Conservation (phyloP, 495 filamentous ascomycete species). For the Hyphodiscus hymeniophilus region DNA sequence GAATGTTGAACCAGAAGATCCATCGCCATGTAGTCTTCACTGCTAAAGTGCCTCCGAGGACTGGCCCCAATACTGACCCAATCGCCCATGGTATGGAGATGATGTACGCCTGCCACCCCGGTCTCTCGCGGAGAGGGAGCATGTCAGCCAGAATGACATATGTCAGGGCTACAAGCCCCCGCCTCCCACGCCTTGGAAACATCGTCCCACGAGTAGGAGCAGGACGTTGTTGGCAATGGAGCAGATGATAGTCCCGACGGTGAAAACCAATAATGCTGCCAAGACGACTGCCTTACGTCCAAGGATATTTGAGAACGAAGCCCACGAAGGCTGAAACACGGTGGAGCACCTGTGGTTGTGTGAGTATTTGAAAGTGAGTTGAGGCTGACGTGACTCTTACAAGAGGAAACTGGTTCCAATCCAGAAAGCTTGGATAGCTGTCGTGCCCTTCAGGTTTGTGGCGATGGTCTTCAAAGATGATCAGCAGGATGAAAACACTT, state of each 20-base stretch:
- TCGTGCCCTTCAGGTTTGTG: conserved; percentile 33
- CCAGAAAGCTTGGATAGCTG: conserved; percentile 53
- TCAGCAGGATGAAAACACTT: background rate
- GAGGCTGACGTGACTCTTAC: conserved; percentile 24
- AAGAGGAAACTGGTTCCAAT: conserved; percentile 38
- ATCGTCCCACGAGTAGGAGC: conserved; percentile 36
- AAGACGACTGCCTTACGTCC: conserved; percentile 37
- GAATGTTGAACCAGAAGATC: conserved; percentile 41
- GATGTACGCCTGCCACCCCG: conserved; percentile 30
- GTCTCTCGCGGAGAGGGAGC: conserved; percentile 41
- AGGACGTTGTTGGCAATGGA: conserved; percentile 48
- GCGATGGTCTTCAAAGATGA: conserved; percentile 19
- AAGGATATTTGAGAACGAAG: conserved; percentile 42
- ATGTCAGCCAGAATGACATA: conserved; percentile 59
- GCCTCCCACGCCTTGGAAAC: conserved; percentile 51
- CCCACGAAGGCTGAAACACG: conserved; percentile 40
- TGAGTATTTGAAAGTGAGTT: background rate
- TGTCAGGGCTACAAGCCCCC: conserved; percentile 54
- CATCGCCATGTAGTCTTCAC: conserved; percentile 52
- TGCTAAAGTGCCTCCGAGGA: conserved; percentile 62
- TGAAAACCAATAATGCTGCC: conserved; percentile 30
- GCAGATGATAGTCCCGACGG: conserved; percentile 48
- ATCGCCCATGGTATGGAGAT: conserved; percentile 47
- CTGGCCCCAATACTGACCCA: conserved; percentile 57
- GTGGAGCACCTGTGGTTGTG: conserved; percentile 43